Conservation (phyloP, 176 grass and related monocot species). For the Oryza coarctata region DNA sequence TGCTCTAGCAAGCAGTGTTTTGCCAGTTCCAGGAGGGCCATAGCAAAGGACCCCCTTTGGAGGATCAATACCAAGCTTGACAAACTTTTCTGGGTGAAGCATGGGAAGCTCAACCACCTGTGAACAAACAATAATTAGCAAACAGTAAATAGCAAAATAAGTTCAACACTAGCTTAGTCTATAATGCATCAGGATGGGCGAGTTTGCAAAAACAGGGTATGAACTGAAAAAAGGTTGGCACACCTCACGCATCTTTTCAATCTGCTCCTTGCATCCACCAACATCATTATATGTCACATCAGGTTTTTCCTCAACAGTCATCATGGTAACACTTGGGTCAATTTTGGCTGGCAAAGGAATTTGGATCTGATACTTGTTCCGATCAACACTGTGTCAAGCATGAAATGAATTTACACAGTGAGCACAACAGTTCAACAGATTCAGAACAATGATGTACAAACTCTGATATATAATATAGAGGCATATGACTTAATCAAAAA, state of each 20-base stretch:
- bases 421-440: constrained; percentile 4
- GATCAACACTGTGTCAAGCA: constrained; percentile 67
- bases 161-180: neutral
- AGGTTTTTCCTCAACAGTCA: constrained; percentile 97
- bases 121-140: neutral
- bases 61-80: constrained; percentile 90
- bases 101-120: constrained; percentile 95
- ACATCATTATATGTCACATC: constrained; percentile 97
- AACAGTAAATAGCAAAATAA: constrained; percentile 10
- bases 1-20: constrained; percentile 90
- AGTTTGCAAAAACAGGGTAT: neutral
- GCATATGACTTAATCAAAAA: constrained; percentile 12
- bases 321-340: constrained; percentile 97
- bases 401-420: constrained; percentile 18
- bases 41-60: constrained; percentile 92
- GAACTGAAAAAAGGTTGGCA: constrained; percentile 7
- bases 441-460: neutral
- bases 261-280: constrained; percentile 93
- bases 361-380: constrained; percentile 94
- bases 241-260: constrained; percentile 97
- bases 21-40: constrained; percentile 88
- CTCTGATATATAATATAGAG: neutral
- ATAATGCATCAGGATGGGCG: neutral
- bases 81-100: constrained; percentile 99
- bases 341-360: constrained; percentile 92